These are phyloP conservation scores for Chlamydomonas sp. DNA, from an alignment of 139 green algal genomes.

Conservation along the genomic window DNA sequence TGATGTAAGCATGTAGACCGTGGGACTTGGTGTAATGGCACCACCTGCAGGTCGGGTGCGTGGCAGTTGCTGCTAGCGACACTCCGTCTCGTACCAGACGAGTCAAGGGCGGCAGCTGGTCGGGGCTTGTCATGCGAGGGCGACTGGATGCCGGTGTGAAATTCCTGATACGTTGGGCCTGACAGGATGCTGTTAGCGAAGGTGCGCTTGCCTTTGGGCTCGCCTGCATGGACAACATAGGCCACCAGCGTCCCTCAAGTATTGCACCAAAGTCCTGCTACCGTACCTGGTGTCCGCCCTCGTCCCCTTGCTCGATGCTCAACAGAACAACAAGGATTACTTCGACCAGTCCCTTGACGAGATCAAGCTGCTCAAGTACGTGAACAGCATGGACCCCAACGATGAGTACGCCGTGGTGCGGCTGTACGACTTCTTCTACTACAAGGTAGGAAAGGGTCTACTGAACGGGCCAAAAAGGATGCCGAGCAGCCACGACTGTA, in stretches of 20 bases:
- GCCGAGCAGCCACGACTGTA: neutral
- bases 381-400: conserved; percentile 89
- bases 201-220: neutral
- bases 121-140: too few relatives aligned
- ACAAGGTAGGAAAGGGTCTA: conserved; percentile 63
- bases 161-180: too few relatives aligned
- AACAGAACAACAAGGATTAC: conserved; percentile 97
- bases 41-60: too few relatives aligned
- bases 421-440: conserved; percentile 98
- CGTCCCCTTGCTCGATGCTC: neutral
- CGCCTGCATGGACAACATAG: neutral
- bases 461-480: neutral
- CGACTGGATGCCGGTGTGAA: too few relatives aligned
- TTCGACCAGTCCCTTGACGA: conserved; percentile 98
- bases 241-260: neutral
- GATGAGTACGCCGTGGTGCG: conserved; percentile 91
- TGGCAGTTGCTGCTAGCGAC: too few relatives aligned
- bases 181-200: too few relatives aligned
- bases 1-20: neutral
- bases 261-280: neutral
- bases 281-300: neutral
- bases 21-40: neutral
- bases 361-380: conserved; percentile 92
- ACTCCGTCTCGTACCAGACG: too few relatives aligned
- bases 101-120: too few relatives aligned